phyloP scores from a whole-genome alignment of 306 rosid genomes.

The Myrica gale region DNA sequence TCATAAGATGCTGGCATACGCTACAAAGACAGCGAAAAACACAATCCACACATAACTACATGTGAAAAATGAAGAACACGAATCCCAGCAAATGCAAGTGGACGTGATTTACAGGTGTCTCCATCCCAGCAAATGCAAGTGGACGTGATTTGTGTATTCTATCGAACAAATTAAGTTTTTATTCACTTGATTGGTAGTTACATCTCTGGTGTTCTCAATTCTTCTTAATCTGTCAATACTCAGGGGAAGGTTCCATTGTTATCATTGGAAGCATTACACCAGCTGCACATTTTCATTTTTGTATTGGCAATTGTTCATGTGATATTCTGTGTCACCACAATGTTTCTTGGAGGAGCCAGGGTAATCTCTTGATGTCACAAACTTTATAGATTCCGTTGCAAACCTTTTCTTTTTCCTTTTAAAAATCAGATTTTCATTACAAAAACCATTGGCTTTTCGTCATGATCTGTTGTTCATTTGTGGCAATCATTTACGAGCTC shows the following conservation, averaged over 20 bases:
- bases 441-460: neutral
- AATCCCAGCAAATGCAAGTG: neutral
- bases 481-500: neutral
- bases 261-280: slow-evolving; percentile 78
- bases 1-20: neutral
- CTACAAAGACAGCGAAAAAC: neutral
- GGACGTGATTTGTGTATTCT: neutral
- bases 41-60: neutral
- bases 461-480: neutral
- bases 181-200: neutral
- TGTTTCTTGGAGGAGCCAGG: slow-evolving; percentile 73
- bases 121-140: neutral
- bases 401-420: neutral
- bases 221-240: slow-evolving; percentile 10
- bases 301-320: slow-evolving; percentile 86
- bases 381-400: neutral
- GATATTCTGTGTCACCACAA: slow-evolving; percentile 66
- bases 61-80: neutral
- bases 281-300: slow-evolving; percentile 85
- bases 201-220: neutral
- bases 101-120: neutral
- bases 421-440: neutral
- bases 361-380: slow-evolving; percentile 38
- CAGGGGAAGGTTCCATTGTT: slow-evolving; percentile 81
- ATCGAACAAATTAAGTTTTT: neutral